phyloP scores from a whole-genome alignment of 2,329 filamentous ascomycete species.

The Phaeosphaeria sp. region DNA sequence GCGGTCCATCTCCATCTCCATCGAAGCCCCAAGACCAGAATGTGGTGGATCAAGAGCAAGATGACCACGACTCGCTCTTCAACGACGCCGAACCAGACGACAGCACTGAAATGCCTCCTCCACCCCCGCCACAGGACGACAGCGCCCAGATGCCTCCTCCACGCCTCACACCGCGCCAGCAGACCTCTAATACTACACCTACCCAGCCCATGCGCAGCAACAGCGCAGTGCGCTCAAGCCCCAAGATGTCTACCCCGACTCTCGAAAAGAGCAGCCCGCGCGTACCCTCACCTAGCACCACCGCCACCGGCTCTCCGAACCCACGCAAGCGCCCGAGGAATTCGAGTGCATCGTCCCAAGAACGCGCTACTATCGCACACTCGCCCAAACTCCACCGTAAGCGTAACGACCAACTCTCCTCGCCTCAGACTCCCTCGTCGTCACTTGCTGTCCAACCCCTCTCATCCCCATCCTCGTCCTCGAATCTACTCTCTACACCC shows the following conservation, averaged over 20 bases:
- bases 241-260: neutral
- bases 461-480: no score
- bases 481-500: no score
- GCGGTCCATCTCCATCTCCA: neutral
- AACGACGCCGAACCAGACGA: neutral
- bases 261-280: neutral
- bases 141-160: neutral
- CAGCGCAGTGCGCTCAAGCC: neutral
- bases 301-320: neutral
- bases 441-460: neutral
- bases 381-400: neutral
- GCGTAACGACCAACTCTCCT: neutral
- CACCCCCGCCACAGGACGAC: neutral
- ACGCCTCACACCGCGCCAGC: neutral
- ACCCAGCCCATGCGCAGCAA: neutral
- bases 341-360: neutral
- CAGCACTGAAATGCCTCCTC: neutral
- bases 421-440: neutral
- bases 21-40: neutral
- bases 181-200: neutral
- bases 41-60: no score
- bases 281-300: neutral
- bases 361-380: neutral
- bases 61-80: neutral
- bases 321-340: neutral